phyloP scores from a whole-genome alignment of 2,329 filamentous ascomycete species.

The Fusarium mundagurra region DNA sequence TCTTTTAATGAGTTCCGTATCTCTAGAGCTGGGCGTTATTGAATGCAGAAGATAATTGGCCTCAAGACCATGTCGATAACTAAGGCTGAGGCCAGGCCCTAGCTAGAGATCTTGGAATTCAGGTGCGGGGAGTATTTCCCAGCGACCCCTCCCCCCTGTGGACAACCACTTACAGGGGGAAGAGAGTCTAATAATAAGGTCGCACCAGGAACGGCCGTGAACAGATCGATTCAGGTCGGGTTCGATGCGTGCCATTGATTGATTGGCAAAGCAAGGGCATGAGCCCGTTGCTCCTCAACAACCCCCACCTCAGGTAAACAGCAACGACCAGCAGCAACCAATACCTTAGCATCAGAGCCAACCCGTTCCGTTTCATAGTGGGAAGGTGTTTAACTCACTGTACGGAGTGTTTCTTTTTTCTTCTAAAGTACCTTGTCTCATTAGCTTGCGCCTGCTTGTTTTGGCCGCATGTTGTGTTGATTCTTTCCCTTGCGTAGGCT shows the following conservation, averaged over 20 bases:
- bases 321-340: conserved; percentile 16
- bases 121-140: conserved; percentile 25
- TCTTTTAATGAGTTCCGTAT: background rate
- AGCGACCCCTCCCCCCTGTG: conserved; percentile 16
- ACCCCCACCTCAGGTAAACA: conserved; percentile 39
- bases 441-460: conserved; percentile 31
- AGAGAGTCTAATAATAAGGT: conserved; percentile 17
- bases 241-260: conserved; percentile 21
- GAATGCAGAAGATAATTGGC: conserved; percentile 9
- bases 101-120: conserved; percentile 13
- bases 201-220: conserved; percentile 35
- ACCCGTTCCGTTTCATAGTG: conserved; percentile 18
- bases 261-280: conserved; percentile 25
- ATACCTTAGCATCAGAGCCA: background rate
- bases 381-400: conserved; percentile 18
- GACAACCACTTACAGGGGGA: conserved; percentile 28
- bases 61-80: background rate
- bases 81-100: conserved; percentile 14
- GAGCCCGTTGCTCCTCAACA: conserved; percentile 41
- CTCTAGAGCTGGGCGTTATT: background rate
- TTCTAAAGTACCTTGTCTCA: background rate
- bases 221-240: conserved; percentile 26
- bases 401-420: background rate
- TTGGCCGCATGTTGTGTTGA: conserved; percentile 28
- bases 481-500: conserved; percentile 26